phyloP scores from a whole-genome alignment of 495 filamentous ascomycete species.

The Xylaria flabelliformis region DNA sequence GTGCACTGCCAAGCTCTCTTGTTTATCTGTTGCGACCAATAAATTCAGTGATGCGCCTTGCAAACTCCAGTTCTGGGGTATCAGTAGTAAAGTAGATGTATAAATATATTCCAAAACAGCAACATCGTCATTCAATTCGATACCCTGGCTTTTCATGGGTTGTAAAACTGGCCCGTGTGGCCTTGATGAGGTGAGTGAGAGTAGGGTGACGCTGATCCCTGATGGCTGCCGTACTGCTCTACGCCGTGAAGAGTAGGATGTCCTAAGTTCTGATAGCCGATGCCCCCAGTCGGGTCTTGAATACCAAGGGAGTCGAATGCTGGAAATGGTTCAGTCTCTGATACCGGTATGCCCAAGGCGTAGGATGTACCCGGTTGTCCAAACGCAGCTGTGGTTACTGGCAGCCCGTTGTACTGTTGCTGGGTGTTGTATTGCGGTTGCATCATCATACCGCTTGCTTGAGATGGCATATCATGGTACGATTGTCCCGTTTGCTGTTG shows the following conservation, averaged over 20 bases:
- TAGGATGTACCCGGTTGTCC: slow-evolving; percentile 24
- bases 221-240: slow-evolving; percentile 46
- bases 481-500: slow-evolving; percentile 26
- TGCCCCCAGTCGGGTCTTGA: slow-evolving; percentile 38
- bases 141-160: slow-evolving; percentile 27
- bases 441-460: slow-evolving; percentile 33
- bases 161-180: slow-evolving; percentile 45
- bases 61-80: not conserved
- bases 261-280: slow-evolving; percentile 40
- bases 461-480: slow-evolving; percentile 32
- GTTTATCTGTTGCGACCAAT: not conserved
- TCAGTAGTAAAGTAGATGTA: not conserved
- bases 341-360: slow-evolving; percentile 18
- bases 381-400: slow-evolving; percentile 33
- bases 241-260: slow-evolving; percentile 37
- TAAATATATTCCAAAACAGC: slow-evolving; percentile 28
- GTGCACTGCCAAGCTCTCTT: not conserved
- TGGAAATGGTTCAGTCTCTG: slow-evolving; percentile 45
- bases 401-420: slow-evolving; percentile 33
- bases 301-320: slow-evolving; percentile 46
- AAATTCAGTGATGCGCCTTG: not conserved
- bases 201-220: slow-evolving; percentile 52
- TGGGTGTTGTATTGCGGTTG: slow-evolving; percentile 33
- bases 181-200: slow-evolving; percentile 49
- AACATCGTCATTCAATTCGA: slow-evolving; percentile 12